A percentile compares a stretch with the other conserved stretches of the same genome.
These are phyloP conservation scores for Lasiodiplodia sp. DNA, from an alignment of 2,329 filamentous ascomycete genomes.

Conservation along the genomic window DNA sequence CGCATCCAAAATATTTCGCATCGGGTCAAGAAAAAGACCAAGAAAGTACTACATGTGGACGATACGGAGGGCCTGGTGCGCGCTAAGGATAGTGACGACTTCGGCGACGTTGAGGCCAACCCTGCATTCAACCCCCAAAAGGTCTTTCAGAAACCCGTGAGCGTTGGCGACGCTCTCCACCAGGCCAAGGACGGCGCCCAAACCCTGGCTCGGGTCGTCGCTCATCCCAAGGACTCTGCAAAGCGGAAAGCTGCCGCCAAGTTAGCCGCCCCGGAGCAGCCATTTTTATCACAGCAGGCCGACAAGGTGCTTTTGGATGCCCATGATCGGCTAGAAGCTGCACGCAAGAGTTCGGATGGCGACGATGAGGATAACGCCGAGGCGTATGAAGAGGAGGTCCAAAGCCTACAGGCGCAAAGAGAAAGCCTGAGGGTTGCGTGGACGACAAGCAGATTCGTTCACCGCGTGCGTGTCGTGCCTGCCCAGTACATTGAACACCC, in stretches of 20 bases:
- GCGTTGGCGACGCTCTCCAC: slow-evolving; percentile 32
- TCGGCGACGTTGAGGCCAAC: slow-evolving; percentile 34
- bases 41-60: slow-evolving; percentile 29
- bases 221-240: slow-evolving; percentile 42
- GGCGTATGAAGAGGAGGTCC: slow-evolving; percentile 33
- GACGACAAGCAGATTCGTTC: slow-evolving; percentile 48
- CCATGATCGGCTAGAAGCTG: slow-evolving; percentile 39
- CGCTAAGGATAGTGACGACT: background rate
- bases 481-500: slow-evolving; percentile 40
- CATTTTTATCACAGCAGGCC: slow-evolving; percentile 42
- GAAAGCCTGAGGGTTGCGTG: slow-evolving; percentile 49
- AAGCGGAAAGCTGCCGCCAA: slow-evolving; percentile 43
- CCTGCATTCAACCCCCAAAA: slow-evolving; percentile 46
- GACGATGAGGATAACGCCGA: slow-evolving; percentile 29
- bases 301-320: slow-evolving; percentile 45
- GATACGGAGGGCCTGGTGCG: slow-evolving; percentile 21
- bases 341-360: background rate
- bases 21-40: slow-evolving; percentile 27
- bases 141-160: slow-evolving; percentile 35
- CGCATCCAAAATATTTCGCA: slow-evolving; percentile 20
- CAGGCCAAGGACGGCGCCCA: slow-evolving; percentile 34
- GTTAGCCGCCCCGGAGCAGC: slow-evolving; percentile 45
- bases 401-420: slow-evolving; percentile 43
- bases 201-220: slow-evolving; percentile 36
- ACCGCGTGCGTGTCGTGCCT: slow-evolving; percentile 46